These are phyloP conservation scores for Abrus pulchellus DNA, from an alignment of 306 rosid species.

Conservation along the genomic window DNA sequence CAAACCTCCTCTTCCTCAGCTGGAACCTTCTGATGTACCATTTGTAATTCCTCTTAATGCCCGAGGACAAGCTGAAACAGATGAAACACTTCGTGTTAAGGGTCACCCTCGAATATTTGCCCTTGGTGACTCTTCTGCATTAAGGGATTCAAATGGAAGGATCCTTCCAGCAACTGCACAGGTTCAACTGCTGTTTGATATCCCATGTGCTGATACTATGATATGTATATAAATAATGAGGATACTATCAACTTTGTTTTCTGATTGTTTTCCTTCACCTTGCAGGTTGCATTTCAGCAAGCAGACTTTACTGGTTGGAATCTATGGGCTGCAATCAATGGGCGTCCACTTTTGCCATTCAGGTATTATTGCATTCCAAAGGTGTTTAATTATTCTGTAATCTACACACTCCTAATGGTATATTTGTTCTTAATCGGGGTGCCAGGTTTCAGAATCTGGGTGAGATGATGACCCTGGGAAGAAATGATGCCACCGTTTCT, in stretches of 20 bases:
- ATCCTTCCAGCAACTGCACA: conserved; percentile 98
- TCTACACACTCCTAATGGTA: conserved; percentile 24
- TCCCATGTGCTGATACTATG: conserved; percentile 33
- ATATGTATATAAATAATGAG: not conserved
- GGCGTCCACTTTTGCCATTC: conserved; percentile 95
- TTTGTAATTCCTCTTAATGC: conserved; percentile 82
- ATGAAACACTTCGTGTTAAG: conserved; percentile 97
- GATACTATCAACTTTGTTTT: conserved; percentile 33
- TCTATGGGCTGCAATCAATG: conserved; percentile 96
- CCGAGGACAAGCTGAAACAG: conserved; percentile 93
- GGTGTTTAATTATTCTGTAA: conserved; percentile 2
- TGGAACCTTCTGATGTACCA: conserved; percentile 66
- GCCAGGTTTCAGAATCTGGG: conserved; percentile 93
- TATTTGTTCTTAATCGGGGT: conserved; percentile 37
- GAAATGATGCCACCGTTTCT: conserved; percentile 87
- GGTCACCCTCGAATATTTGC: conserved; percentile 99
- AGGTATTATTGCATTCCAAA: conserved; percentile 60
- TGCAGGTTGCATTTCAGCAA: conserved; percentile 96
- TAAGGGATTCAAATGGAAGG: conserved; percentile 86
- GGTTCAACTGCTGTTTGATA: conserved; percentile 51
- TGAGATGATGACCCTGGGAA: conserved; percentile 96
- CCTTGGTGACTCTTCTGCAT: conserved; percentile 88
- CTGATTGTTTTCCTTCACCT: conserved; percentile 41
- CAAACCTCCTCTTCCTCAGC: conserved; percentile 78
- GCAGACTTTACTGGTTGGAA: conserved; percentile 99